Evolutionary conservation across 2,329 filamentous ascomycete genomes (phyloP), one percentile per base, ranked within the genome.

Genomic region (Penicillium sumatraense): DNA sequence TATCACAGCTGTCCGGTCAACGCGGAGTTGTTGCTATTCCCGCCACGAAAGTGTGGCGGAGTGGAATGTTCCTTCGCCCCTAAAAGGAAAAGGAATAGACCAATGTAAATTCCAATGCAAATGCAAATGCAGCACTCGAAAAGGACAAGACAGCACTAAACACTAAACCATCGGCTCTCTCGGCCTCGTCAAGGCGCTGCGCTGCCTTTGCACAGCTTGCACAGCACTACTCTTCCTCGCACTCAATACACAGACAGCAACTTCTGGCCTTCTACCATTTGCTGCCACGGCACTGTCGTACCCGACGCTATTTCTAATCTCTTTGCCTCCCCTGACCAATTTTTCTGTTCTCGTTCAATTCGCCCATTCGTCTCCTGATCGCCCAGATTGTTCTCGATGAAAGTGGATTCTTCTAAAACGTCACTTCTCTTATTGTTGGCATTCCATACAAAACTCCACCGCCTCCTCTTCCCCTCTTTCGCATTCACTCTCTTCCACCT

Each of bases 351-450:
- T 16, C 16, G 49, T 48, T 50, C 31, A 35, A 35, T n/a, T 44
- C 54, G 31, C 50, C 23, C 20, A 49, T 42, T 52, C 33, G 26
- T 54, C 41, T 36, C 51, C 40, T 16, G 33, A 23, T 2, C n/a
- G 9, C 18, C 38, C 41, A 57, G 60, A 51, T 41, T 54, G 45
- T 65, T 66, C 63, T 65, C 57, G 60, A 66, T 60, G 57, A 33
- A 51, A 54, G 57, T 57, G 53, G 53, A 57, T 60, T 60, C 46
- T 54, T 54, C 51, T 24, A n/a, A 53, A 47, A 36, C 49, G 49
- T 36, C 29, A 38, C 42, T 26, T 20, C 14, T 26, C 13, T 20
- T 47, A 45, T 27, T 21, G 20, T 23, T 40, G 36, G 41, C 50
- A 54, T 49, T 54, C 54, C 51, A 47, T 57, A 54, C 41, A 54